phyloP scores from a whole-genome alignment of 352 stramenopile species.

The Globisporangium okanoganense region DNA sequence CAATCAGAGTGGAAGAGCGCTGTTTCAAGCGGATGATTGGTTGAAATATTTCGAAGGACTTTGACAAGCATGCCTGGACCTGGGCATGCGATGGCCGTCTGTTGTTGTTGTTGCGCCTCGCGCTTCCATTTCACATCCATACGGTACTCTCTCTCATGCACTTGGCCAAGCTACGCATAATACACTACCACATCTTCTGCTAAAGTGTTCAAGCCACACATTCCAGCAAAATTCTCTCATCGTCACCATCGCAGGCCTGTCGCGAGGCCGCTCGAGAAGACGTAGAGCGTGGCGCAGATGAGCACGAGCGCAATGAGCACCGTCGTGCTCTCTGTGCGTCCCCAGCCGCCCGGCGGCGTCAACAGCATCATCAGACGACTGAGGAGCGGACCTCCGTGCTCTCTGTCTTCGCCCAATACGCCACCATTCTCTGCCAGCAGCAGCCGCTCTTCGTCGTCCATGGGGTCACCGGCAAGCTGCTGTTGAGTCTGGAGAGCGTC shows the following conservation, averaged over 20 bases:
- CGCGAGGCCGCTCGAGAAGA: constrained; percentile 7
- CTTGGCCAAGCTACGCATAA: not conserved
- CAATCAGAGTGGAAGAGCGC: not conserved
- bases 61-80: too few relatives aligned
- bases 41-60: too few relatives aligned
- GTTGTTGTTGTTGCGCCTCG: too few relatives aligned
- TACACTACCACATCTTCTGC: not conserved
- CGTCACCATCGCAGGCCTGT: not conserved
- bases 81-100: too few relatives aligned
- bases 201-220: too few relatives aligned
- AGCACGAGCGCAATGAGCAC: constrained; percentile 16
- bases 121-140: too few relatives aligned
- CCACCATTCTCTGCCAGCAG: constrained; percentile 7
- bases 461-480: not conserved
- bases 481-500: not conserved
- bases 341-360: not conserved
- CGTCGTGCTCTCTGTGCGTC: not conserved
- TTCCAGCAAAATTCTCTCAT: too few relatives aligned
- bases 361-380: not conserved
- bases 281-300: constrained; percentile 15
- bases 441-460: constrained; percentile 8
- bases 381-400: not conserved
- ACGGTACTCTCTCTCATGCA: too few relatives aligned
- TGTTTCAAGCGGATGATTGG: too few relatives aligned
- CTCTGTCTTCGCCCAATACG: not conserved